Evolutionary conservation across 163 green algal genomes (phyloP).

Genomic region (Trebouxia gelatinosa): DNA sequence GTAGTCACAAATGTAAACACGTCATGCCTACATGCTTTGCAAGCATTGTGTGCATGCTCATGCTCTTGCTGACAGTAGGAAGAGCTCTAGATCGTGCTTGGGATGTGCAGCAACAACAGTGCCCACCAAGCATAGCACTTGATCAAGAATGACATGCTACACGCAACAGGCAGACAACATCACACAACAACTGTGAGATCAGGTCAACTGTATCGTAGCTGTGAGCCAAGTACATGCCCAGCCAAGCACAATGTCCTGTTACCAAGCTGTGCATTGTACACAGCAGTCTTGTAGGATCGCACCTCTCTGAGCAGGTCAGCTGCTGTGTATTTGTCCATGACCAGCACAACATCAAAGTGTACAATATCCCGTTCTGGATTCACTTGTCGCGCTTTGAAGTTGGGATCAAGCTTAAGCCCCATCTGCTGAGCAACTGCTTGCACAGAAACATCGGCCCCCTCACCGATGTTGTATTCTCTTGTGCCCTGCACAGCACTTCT

Average conservation of each 20-base stretch:
- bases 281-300: not conserved
- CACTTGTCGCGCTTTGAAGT: conserved; percentile 47
- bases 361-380: conserved; percentile 70
- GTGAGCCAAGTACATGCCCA: too few relatives aligned
- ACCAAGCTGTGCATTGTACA: too few relatives aligned
- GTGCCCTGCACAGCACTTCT: conserved; percentile 60
- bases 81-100: not conserved
- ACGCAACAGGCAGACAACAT: not conserved
- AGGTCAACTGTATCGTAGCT: too few relatives aligned
- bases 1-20: too few relatives aligned
- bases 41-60: too few relatives aligned
- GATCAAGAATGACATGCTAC: too few relatives aligned
- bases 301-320: conserved; percentile 80
- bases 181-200: not conserved
- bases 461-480: conserved; percentile 74
- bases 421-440: conserved; percentile 38
- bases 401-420: conserved; percentile 34
- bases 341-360: conserved; percentile 69
- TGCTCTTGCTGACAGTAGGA: too few relatives aligned
- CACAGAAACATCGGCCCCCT: conserved; percentile 47
- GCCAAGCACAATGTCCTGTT: too few relatives aligned
- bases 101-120: not conserved
- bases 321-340: conserved; percentile 86
- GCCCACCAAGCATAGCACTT: not conserved
- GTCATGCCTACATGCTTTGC: too few relatives aligned